A percentile compares a stretch with the other conserved stretches of the same genome.
These are phyloP conservation scores for Immersiporthe knoxdaviesiana DNA, from an alignment of 2,329 filamentous ascomycete species.

Conservation along the genomic window DNA sequence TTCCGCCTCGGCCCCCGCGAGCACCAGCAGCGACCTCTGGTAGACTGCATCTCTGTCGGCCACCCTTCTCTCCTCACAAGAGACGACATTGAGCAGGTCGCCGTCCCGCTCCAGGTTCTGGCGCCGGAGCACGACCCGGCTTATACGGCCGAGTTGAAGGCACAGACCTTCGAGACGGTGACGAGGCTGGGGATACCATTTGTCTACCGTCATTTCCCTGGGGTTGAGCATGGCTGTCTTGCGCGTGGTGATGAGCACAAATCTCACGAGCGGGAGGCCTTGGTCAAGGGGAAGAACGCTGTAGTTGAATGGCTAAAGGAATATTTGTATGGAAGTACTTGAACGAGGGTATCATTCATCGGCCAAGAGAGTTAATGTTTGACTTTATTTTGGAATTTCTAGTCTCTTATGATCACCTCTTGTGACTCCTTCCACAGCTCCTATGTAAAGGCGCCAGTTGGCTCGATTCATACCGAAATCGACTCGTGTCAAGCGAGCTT, in stretches of 20 bases:
- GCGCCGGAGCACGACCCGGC: conserved; percentile 43
- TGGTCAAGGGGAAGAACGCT: conserved; percentile 52
- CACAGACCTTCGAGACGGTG: conserved; percentile 44
- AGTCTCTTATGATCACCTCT: too few species aligned
- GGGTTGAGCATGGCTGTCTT: conserved; percentile 50
- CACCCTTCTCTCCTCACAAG: neutral
- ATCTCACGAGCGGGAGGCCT: conserved; percentile 45
- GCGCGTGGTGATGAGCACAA: conserved; percentile 46
- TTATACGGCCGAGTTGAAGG: conserved; percentile 52
- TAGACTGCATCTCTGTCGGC: neutral
- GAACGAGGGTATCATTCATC: neutral
- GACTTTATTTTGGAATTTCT: too few species aligned
- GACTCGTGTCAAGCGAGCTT: too few species aligned
- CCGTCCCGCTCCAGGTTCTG: neutral
- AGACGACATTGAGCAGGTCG: neutral
- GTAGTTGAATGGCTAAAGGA: conserved; percentile 49
- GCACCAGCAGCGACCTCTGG: neutral
- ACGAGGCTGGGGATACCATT: conserved; percentile 44
- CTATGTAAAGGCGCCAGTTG: neutral
- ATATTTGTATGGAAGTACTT: neutral
- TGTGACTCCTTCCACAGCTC: too few species aligned
- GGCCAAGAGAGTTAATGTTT: neutral
- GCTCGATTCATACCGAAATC: neutral
- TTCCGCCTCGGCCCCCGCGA: neutral
- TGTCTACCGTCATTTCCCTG: conserved; percentile 56